Evolutionary conservation across 139 green algal genomes (phyloP).

Genomic region (Nannochloris sp.): DNA sequence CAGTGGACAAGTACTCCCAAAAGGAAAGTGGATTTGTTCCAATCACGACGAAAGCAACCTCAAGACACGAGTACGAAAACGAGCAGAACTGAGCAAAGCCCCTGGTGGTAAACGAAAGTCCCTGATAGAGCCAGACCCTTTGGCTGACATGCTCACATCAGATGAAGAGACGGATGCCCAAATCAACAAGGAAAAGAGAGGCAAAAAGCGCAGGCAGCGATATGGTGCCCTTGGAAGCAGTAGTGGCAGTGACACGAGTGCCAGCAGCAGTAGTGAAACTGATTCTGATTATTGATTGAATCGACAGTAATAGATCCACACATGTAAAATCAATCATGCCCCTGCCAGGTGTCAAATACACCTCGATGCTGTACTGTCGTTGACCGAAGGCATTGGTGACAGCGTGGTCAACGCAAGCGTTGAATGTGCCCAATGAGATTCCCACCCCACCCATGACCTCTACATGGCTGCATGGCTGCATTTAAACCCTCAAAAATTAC

Average conservation of each 20-base stretch:
- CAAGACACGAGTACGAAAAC: constrained; percentile 24
- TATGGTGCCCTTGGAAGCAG: constrained; percentile 1
- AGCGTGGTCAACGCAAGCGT: too few species aligned
- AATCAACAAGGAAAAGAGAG: not conserved
- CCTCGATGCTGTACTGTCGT: too few species aligned
- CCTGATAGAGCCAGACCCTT: not conserved
- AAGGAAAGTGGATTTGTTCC: constrained; percentile 22
- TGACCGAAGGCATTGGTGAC: too few species aligned
- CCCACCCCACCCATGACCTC: too few species aligned
- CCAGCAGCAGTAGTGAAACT: too few species aligned
- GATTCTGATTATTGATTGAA: too few species aligned
- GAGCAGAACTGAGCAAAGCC: constrained; percentile 2
- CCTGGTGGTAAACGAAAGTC: not conserved
- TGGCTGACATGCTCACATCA: not conserved
- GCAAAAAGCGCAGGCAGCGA: constrained; percentile 4
- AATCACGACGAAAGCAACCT: constrained; percentile 29
- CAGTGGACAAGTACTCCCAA: constrained; percentile 16
- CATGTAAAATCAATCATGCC: too few species aligned
- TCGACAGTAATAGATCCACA: too few species aligned
- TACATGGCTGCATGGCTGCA: too few species aligned
- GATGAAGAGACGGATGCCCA: not conserved
- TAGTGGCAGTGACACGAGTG: not conserved
- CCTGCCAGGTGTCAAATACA: too few species aligned
- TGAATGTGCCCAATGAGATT: too few species aligned
- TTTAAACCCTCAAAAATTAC: too few species aligned